Percentiles rank a stretch among this genome's conserved stretches.
Conservation (phyloP, 1,284 basidiomycete species). For the Irpex sp. region DNA sequence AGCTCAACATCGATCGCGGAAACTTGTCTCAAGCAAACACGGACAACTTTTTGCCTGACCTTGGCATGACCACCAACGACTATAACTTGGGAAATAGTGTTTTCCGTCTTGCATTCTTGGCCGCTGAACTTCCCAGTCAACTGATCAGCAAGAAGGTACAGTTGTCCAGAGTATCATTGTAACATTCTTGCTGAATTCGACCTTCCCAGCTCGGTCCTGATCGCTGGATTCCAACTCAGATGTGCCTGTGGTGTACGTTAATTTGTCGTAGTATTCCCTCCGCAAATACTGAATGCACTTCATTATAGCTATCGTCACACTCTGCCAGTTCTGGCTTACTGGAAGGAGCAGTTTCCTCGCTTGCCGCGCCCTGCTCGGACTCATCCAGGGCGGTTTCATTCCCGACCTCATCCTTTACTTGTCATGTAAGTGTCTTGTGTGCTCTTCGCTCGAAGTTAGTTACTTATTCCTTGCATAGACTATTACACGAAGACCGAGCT, state of each 20-base stretch:
- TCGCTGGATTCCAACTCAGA: slow-evolving; percentile 64
- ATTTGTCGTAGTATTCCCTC: too few relatives aligned
- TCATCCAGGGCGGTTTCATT: slow-evolving; percentile 56
- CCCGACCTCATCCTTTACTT: slow-evolving; percentile 60
- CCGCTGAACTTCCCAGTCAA: slow-evolving; percentile 60
- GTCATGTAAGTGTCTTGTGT: slow-evolving; percentile 54
- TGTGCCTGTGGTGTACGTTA: slow-evolving; percentile 24
- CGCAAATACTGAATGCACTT: background rate
- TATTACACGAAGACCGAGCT: slow-evolving; percentile 16
- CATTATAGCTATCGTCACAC: slow-evolving; percentile 42
- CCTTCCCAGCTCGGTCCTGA: slow-evolving; percentile 50
- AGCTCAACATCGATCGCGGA: slow-evolving; percentile 15
- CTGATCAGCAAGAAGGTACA: slow-evolving; percentile 48
- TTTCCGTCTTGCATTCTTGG: slow-evolving; percentile 43
- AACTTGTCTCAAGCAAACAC: slow-evolving; percentile 50
- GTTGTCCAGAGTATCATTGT: background rate
- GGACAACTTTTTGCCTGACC: slow-evolving; percentile 56
- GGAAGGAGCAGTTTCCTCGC: slow-evolving; percentile 48
- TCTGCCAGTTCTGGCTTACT: slow-evolving; percentile 56
- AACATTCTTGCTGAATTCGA: background rate
- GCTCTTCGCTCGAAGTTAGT: background rate
- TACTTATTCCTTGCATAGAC: slow-evolving; percentile 1
- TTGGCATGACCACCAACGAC: slow-evolving; percentile 53
- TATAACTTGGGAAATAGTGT: slow-evolving; percentile 56
- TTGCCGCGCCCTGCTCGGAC: slow-evolving; percentile 15